A percentile compares a stretch with the other conserved stretches of the same genome.
phyloP scores from a whole-genome alignment of 176 grass and related monocot species.

The Neostapfia colusana region DNA sequence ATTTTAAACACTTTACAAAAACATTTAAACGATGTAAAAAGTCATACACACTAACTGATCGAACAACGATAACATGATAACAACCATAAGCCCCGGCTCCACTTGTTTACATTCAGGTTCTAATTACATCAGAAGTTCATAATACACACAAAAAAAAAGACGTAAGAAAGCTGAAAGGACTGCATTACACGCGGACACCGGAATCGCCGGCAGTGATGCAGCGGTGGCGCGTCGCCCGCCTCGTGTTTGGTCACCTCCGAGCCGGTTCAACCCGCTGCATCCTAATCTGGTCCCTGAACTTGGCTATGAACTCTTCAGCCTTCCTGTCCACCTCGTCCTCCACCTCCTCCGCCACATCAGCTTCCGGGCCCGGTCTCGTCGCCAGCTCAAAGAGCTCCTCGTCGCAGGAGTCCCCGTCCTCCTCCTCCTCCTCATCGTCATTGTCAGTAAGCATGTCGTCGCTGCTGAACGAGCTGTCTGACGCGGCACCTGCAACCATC shows the following conservation, averaged over 20 bases:
- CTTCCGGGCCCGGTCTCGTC: constrained; percentile 16
- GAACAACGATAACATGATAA: not conserved
- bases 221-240: not conserved
- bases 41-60: not conserved
- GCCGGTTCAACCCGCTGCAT: constrained; percentile 56
- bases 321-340: constrained; percentile 89
- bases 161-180: not conserved
- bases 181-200: not conserved
- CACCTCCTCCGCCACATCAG: constrained; percentile 35
- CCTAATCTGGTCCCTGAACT: constrained; percentile 91
- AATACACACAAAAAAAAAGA: not conserved
- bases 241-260: constrained; percentile 26
- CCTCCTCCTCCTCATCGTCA: not conserved
- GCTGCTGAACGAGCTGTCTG: constrained; percentile 43
- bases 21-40: not conserved
- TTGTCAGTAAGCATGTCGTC: constrained; percentile 34
- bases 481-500: constrained; percentile 6
- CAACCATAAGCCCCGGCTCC: not conserved
- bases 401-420: constrained; percentile 35
- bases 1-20: not conserved
- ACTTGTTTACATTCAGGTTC: not conserved
- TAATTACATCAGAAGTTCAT: constrained; percentile 3
- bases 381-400: constrained; percentile 63
- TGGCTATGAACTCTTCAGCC: constrained; percentile 92
- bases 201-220: not conserved